Base-by-base conservation (phyloP, 305 asterid genomes). In the Fraxinus platypoda region DNA sequence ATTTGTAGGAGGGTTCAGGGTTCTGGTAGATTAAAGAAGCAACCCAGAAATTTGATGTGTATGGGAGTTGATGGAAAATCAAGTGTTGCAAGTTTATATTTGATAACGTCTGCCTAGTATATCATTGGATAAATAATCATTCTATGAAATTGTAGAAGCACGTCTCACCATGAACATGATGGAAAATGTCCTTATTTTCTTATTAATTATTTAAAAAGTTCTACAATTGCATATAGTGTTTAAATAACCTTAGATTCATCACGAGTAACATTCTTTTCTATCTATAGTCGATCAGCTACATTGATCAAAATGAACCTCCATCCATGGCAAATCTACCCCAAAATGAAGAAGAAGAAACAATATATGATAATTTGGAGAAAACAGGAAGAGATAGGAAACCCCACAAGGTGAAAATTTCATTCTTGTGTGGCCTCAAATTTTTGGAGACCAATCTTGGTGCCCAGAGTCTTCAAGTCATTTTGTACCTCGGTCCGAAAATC, bases 381-480 rank as follows among this genome's bases (percentile, higher is more conserved):
- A 21, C 2, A 2, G 15, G 21, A 21, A 0, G 8, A 59, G 6
- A 59, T 4, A 62, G 15, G 26, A 5, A 41, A n/a, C 8, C 15
- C 7, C 11, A n/a, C 21, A 21, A 62, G 11, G 12, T 2, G 71
- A 21, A 23, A 62, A 8, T 21, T 62, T 21, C 31, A 62, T 62
- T 78, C 74, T 15, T 17, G 37, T 28, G 74, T 7, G 57, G 80
- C 75, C 87, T 82, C 88, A 83, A 90, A 93, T 76, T 91, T 88
- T 0, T 89, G 89, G 71, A 95, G 97, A 4, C 98, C 98, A 74
- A 90, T 86, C 90, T 95, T 95, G 79, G 46, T 37, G 17, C 99
- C 97, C 1, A 89, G 8, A 2, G 88, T 89, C 90, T 91, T 93
- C 87, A 94, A 75, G 31, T 94, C 98, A 21, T 78, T 79, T 31